A percentile compares a stretch with the other conserved stretches of the same genome.
These are phyloP conservation scores for Sicyos baderoa DNA, from an alignment of 306 rosid genomes.

Conservation along the genomic window DNA sequence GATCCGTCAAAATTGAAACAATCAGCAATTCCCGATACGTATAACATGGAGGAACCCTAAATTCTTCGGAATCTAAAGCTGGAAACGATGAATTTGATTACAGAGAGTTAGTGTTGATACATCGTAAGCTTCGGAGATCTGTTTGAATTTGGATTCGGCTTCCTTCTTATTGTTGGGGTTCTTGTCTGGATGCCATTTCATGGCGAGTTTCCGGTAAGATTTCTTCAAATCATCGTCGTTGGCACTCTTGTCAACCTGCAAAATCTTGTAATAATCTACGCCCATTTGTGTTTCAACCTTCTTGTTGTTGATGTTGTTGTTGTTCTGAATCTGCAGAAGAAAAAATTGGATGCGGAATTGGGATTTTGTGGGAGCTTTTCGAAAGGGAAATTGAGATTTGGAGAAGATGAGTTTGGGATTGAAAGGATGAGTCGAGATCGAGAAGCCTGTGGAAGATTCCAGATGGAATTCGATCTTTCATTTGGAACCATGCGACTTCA, in stretches of 20 bases:
- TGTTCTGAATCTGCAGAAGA: conserved; percentile 5
- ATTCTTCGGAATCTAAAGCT: not conserved
- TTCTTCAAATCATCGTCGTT: conserved; percentile 77
- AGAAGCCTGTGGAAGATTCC: conserved; percentile 54
- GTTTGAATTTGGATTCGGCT: conserved; percentile 69
- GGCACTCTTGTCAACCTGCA: conserved; percentile 69
- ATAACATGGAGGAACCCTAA: too few species aligned
- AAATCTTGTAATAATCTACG: conserved; percentile 60
- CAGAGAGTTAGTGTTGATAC: conserved; percentile 19
- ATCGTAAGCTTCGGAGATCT: conserved; percentile 87
- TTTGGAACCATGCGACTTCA: not conserved
- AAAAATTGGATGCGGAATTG: not conserved
- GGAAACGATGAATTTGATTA: not conserved
- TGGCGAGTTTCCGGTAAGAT: conserved; percentile 78
- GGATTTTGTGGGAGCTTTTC: not conserved
- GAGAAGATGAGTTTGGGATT: not conserved
- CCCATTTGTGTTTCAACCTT: conserved; percentile 38
- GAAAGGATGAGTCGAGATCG: conserved; percentile 13
- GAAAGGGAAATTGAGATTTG: not conserved
- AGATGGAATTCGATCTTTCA: conserved; percentile 12
- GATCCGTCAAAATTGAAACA: too few species aligned
- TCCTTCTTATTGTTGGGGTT: conserved; percentile 75
- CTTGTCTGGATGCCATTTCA: conserved; percentile 99
- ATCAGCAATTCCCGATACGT: too few species aligned
- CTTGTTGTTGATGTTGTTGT: not conserved